Base-by-base conservation (phyloP, 208 protist species). In the Leishmania gerbilli region DNA sequence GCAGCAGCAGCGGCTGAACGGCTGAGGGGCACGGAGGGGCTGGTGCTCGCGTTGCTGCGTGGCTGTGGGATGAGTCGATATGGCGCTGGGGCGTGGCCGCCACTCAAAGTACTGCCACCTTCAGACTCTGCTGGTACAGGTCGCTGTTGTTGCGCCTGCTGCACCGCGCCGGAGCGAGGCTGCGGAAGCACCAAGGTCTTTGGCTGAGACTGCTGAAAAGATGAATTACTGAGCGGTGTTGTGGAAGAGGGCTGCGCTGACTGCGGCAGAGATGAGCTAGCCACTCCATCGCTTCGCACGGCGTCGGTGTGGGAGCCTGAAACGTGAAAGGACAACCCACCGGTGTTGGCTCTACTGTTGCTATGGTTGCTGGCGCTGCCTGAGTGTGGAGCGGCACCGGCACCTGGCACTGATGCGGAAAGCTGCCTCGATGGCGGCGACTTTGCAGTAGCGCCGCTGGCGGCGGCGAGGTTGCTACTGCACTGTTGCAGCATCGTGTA, bases 401-500 rank as follows among this genome's bases (percentile, higher is more conserved):
- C n/a, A 9, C 67, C 67, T 47, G 17, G 37, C 2, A 15, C 21
- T 2, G 21, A 21, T 47, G 21, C 67, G 42, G 40, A 71, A n/a
- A 40, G 21, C 21, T 24, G 17, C 4, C 21, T 5, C 40, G 47
- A 56, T 24, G 31, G 71, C 2, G 47, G 47, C 11, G 71, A 27
- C 27, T 34, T 21, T 40, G 71, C 45, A 56, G 45, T 75, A 13
- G 71, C 3, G 31, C 47, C 13, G 71, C 47, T 56, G 13, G 45
- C 45, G 31, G 27, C 1, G 24, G 71, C 13, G 27, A 49, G 45
- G 72, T 15, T 55, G 72, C 72, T 76, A 42, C 72, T 53, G 34
- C 47, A 76, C 53, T 65, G 72, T 31, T 76, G 72, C 72, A 60
- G 72, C 72, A 76, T 76, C 72, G 72, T 45, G 72, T 76, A 64